Evolutionary conservation across 2,329 filamentous ascomycete genomes (phyloP).

Genomic region (Diaporthe vexans): DNA sequence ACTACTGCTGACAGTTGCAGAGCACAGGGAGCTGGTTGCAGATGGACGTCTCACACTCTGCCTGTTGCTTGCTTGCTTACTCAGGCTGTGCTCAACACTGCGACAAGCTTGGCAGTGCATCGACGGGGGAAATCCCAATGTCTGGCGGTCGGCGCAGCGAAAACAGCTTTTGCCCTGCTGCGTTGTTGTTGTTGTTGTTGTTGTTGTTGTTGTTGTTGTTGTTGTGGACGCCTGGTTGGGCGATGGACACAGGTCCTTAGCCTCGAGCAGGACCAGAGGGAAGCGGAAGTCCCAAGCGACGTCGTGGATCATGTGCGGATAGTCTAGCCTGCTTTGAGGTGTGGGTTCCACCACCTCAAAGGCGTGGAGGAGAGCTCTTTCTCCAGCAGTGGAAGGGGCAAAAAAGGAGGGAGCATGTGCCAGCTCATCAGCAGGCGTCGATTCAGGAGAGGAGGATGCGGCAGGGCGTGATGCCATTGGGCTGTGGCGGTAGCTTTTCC

Average conservation of each 20-base stretch:
- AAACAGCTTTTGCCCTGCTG: neutral
- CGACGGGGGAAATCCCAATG: neutral
- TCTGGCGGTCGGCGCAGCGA: neutral
- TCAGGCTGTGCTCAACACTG: slow-evolving; percentile 5
- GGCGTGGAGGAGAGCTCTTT: neutral
- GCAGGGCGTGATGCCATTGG: slow-evolving; percentile 9
- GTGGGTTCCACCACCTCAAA: slow-evolving; percentile 10
- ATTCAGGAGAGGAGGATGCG: slow-evolving; percentile 11
- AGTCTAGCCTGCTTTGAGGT: slow-evolving; percentile 9
- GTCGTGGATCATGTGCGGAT: slow-evolving; percentile 31
- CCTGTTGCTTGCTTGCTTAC: slow-evolving; percentile 19
- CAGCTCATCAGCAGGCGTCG: slow-evolving; percentile 13
- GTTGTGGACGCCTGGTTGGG: neutral
- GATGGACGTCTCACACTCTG: slow-evolving; percentile 11
- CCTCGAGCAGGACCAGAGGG: neutral
- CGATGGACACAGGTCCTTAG: slow-evolving; percentile 1
- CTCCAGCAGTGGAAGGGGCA: neutral
- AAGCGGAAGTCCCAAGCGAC: slow-evolving; percentile 16
- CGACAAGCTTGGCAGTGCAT: neutral
- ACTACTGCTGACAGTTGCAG: slow-evolving; percentile 5
- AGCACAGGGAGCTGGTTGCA: neutral
- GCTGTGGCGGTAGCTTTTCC: neutral
- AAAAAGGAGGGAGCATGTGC: slow-evolving; percentile 13
- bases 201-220: neutral
- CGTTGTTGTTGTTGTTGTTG: neutral